These are phyloP conservation scores for Orbilia oligospora DNA, from an alignment of 2,329 filamentous ascomycete genomes.

Conservation along the genomic window DNA sequence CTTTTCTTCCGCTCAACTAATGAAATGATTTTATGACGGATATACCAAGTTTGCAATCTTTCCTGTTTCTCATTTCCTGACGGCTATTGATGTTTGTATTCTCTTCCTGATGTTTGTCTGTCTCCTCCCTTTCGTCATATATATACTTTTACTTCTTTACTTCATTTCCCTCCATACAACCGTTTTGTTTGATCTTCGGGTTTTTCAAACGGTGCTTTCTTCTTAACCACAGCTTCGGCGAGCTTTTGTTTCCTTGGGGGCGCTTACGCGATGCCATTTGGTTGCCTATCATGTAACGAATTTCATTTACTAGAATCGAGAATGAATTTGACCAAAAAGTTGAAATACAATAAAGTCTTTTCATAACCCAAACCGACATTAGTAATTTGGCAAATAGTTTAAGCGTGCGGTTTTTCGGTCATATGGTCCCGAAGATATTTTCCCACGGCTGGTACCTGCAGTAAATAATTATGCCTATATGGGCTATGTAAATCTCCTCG, in stretches of 20 bases:
- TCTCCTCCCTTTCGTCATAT: conserved; percentile 49
- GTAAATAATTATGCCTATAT: no score
- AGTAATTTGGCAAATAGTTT: no score
- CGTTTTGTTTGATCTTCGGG: not conserved
- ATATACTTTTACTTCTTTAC: conserved; percentile 40
- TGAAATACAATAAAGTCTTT: not conserved
- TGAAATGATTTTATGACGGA: conserved; percentile 60
- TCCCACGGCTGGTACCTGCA: not conserved
- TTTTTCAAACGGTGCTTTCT: conserved; percentile 9
- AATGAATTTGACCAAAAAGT: conserved; percentile 34
- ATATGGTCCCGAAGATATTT: no score
- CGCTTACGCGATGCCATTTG: conserved; percentile 17
- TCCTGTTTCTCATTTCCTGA: conserved; percentile 4
- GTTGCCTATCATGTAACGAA: conserved; percentile 52
- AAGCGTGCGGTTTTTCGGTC: no score
- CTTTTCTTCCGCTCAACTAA: conserved; percentile 34
- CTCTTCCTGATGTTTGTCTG: not conserved
- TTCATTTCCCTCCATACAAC: not conserved
- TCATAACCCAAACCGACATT: not conserved
- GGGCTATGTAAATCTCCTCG: not conserved
- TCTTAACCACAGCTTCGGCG: not conserved
- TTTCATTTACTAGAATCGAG: conserved; percentile 48
- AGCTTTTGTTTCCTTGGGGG: conserved; percentile 1
- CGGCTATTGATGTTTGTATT: conserved; percentile 31
- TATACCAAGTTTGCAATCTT: conserved; percentile 51